These are phyloP conservation scores for Noccaea bulbosa DNA, from an alignment of 345 rosid genomes.

Conservation along the genomic window DNA sequence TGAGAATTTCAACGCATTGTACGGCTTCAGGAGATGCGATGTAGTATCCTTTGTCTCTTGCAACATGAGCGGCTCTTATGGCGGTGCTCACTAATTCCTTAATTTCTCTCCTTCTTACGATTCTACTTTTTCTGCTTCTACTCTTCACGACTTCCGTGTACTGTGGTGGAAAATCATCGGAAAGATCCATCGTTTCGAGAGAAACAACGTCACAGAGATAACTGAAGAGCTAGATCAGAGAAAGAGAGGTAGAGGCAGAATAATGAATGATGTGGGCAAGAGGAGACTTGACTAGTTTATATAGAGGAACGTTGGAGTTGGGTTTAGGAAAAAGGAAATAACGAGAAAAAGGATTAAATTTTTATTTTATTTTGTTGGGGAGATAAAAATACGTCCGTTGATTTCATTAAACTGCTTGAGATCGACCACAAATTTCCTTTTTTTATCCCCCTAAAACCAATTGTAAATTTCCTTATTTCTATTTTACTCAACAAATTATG, in stretches of 20 bases:
- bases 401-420: neutral
- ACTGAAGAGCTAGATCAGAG: neutral
- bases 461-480: neutral
- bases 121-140: constrained; percentile 4
- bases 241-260: neutral
- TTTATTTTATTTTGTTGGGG: neutral
- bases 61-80: constrained; percentile 25
- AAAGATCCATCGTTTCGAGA: neutral
- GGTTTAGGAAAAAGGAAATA: constrained; percentile 12
- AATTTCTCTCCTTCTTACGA: neutral
- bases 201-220: neutral
- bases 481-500: neutral
- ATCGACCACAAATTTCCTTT: neutral
- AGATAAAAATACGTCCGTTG: neutral
- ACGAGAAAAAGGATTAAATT: neutral
- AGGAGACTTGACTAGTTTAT: neutral
- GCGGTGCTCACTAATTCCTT: neutral
- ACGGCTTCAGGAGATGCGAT: constrained; percentile 36
- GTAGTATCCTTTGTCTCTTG: constrained; percentile 32
- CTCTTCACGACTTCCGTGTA: neutral
- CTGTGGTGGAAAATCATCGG: constrained; percentile 27
- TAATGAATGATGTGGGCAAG: neutral
- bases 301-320: neutral
- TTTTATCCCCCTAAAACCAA: neutral
- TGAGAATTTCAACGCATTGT: constrained; percentile 16